These are phyloP conservation scores for Coemansia sp. DNA, from an alignment of 371 early-diverging fungal species.

Conservation along the genomic window DNA sequence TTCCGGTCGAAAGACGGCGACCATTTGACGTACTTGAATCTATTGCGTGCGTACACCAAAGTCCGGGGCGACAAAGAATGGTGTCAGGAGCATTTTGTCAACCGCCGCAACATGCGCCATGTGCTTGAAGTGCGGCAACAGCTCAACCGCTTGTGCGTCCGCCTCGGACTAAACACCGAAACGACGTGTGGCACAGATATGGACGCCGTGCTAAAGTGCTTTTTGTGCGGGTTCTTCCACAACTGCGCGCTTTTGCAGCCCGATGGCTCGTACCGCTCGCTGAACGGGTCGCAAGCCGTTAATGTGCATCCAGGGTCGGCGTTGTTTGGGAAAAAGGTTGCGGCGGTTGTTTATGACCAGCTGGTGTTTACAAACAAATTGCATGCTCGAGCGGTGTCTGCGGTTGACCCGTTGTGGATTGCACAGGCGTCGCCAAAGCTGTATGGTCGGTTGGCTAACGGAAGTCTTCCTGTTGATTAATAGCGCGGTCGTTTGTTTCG, in stretches of 20 bases:
- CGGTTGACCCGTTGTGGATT: slow-evolving; percentile 82
- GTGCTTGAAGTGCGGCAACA: slow-evolving; percentile 88
- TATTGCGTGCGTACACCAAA: slow-evolving; percentile 65
- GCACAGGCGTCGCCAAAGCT: slow-evolving; percentile 74
- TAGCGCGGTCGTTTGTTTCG: too few species aligned
- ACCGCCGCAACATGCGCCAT: slow-evolving; percentile 77
- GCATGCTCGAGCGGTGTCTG: slow-evolving; percentile 83
- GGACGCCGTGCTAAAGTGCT: slow-evolving; percentile 76
- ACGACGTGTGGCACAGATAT: slow-evolving; percentile 67
- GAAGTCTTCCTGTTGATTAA: too few species aligned
- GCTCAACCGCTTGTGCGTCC: slow-evolving; percentile 70
- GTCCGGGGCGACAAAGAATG: slow-evolving; percentile 61
- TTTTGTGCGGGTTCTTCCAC: slow-evolving; percentile 86
- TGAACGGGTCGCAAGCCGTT: slow-evolving; percentile 71
- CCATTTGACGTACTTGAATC: slow-evolving; percentile 85
- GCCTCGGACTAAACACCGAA: slow-evolving; percentile 64
- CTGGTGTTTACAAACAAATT: slow-evolving; percentile 86
- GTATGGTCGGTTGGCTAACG: slow-evolving; percentile 31
- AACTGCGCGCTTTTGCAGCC: slow-evolving; percentile 87
- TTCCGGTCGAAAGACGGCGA: slow-evolving; percentile 80
- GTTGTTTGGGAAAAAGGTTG: slow-evolving; percentile 73
- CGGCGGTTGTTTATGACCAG: slow-evolving; percentile 91
- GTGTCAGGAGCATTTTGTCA: slow-evolving; percentile 91
- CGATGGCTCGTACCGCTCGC: slow-evolving; percentile 82
- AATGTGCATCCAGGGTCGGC: slow-evolving; percentile 87